These are phyloP conservation scores for Wallacemonas collosoma DNA, from an alignment of 208 protist species.

Conservation along the genomic window DNA sequence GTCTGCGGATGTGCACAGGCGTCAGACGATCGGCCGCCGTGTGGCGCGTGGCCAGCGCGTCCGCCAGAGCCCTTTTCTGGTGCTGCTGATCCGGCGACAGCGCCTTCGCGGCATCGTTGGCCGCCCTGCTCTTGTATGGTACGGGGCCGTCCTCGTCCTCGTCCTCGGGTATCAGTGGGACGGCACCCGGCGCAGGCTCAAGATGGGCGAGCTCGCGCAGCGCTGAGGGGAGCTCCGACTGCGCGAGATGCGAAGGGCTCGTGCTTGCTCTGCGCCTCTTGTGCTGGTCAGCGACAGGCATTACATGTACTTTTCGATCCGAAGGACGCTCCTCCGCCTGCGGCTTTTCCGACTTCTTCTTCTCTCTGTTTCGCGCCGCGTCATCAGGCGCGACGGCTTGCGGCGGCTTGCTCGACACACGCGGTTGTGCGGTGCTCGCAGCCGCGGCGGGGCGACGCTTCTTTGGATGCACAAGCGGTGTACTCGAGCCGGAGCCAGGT, in stretches of 20 bases:
- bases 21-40: not conserved
- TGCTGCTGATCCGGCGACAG: not conserved
- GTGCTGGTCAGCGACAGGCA: not conserved
- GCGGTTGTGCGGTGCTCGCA: not conserved
- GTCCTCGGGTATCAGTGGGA: conserved; percentile 4
- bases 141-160: not conserved
- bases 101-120: not conserved
- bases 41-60: not conserved
- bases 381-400: not conserved
- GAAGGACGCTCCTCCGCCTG: not conserved
- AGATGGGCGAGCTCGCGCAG: conserved; percentile 3
- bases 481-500: conserved; percentile 4
- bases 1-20: not conserved
- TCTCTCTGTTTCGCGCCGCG: not conserved
- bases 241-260: not conserved
- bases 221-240: not conserved
- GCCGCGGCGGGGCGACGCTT: not conserved
- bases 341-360: not conserved
- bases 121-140: not conserved
- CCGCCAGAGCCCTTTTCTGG: conserved; percentile 2
- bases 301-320: not conserved
- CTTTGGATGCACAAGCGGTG: not conserved
- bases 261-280: not conserved
- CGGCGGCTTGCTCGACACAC: not conserved
- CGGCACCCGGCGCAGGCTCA: not conserved